Evolutionary conservation across 106 monocot genomes (phyloP).

Genomic region (Ottelia alismoides): DNA sequence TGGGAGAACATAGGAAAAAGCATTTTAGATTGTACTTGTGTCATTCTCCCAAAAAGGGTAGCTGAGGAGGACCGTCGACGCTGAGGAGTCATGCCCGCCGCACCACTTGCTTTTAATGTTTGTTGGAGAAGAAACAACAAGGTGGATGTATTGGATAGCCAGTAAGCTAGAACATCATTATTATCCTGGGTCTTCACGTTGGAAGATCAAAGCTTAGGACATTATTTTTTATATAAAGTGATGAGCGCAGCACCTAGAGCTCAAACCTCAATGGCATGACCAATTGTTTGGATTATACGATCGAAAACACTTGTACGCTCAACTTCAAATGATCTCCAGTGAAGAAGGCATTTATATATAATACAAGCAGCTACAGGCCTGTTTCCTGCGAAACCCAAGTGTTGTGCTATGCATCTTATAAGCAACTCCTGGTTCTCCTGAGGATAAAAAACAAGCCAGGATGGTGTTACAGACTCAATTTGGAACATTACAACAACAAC

Average conservation of each 20-base stretch:
- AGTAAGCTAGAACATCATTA: constrained; percentile 92
- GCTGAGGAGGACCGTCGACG: constrained; percentile 77
- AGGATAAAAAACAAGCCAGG: constrained; percentile 1
- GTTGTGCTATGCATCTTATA: constrained; percentile 80
- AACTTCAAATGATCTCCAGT: constrained; percentile 99
- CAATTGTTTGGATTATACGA: constrained; percentile 95
- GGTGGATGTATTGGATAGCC: constrained; percentile 95
- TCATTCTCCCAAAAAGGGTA: constrained; percentile 84
- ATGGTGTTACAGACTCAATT: background rate
- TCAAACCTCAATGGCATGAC: constrained; percentile 95
- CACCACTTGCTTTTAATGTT: constrained; percentile 93
- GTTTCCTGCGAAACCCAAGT: constrained; percentile 77
- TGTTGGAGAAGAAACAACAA: constrained; percentile 81
- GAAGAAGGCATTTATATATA: constrained; percentile 96
- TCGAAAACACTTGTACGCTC: constrained; percentile 97
- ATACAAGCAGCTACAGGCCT: constrained; percentile 93
- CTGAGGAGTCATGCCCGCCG: constrained; percentile 85
- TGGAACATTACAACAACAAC: background rate
- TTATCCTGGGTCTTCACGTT: constrained; percentile 82
- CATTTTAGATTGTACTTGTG: constrained; percentile 73
- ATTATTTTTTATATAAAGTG: background rate
- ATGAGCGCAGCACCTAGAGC: background rate
- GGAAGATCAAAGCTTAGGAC: constrained; percentile 2
- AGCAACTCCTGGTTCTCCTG: constrained; percentile 96
- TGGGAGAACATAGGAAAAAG: background rate